Percentiles rank a stretch among this genome's conserved stretches.
These are phyloP conservation scores for Lenzites betulinus DNA, from an alignment of 768 basidiomycete genomes.

Conservation along the genomic window DNA sequence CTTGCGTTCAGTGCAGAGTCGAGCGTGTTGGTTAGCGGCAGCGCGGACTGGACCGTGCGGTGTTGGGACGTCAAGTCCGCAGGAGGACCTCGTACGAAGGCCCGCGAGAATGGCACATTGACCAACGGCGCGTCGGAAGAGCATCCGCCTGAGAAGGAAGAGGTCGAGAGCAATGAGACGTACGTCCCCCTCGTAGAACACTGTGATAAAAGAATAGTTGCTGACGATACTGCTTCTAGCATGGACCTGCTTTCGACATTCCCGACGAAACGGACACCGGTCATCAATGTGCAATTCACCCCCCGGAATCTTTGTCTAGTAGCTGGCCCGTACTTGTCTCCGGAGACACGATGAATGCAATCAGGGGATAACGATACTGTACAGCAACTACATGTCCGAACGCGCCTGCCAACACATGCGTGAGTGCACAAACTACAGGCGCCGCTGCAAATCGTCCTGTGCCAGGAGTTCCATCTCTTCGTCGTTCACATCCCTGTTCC, in stretches of 20 bases:
- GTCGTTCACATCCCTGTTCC: neutral
- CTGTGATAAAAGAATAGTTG: neutral
- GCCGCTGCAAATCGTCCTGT: no score
- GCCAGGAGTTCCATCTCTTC: neutral
- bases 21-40: conserved; percentile 84
- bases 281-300: conserved; percentile 92
- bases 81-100: conserved; percentile 62
- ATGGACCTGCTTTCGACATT: conserved; percentile 87
- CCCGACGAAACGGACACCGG: conserved; percentile 94
- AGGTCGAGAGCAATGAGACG: conserved; percentile 63
- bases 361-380: neutral
- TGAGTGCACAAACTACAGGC: no score
- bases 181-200: conserved; percentile 44
- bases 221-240: conserved; percentile 43
- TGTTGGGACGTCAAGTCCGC: conserved; percentile 93
- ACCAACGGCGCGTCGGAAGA: conserved; percentile 37
- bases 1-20: conserved; percentile 93
- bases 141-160: conserved; percentile 26
- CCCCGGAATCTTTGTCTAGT: conserved; percentile 91
- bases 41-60: conserved; percentile 95
- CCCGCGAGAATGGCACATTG: conserved; percentile 55
- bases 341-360: conserved; percentile 49
- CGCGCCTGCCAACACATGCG: no score
- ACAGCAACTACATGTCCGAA: neutral
- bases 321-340: conserved; percentile 70